Conservation (phyloP, 805 yeast genomes). For the Schwanniomyces occidentalis region DNA sequence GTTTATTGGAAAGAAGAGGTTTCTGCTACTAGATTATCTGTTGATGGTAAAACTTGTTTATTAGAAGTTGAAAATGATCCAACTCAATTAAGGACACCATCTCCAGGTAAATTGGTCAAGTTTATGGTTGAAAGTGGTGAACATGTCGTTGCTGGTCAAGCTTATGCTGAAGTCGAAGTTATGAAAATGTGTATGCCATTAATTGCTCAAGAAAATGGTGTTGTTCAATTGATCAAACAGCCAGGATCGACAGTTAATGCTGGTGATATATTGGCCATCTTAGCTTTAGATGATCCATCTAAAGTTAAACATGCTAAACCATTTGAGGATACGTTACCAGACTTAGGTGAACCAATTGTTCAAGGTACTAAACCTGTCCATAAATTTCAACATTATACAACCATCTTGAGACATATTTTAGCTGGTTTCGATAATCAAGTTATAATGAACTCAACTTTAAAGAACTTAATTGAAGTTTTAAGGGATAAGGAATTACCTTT, state of each 20-base stretch:
- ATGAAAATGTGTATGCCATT: constrained; percentile 99
- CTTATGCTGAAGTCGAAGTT: constrained; percentile 98
- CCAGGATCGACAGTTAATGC: constrained; percentile 97
- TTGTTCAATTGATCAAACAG: constrained; percentile 88
- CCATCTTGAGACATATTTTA: constrained; percentile 74
- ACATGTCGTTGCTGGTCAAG: constrained; percentile 85
- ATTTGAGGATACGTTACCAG: constrained; percentile 91
- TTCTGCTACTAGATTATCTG: constrained; percentile 90
- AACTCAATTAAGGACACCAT: constrained; percentile 96
- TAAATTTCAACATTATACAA: constrained; percentile 57
- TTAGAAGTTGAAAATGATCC: constrained; percentile 97
- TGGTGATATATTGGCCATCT: constrained; percentile 94
- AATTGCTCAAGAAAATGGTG: constrained; percentile 90
- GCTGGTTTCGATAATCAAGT: constrained; percentile 95
- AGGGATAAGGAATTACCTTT: constrained; percentile 83
- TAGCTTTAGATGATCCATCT: constrained; percentile 93
- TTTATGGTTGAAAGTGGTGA: constrained; percentile 95
- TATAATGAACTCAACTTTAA: constrained; percentile 81
- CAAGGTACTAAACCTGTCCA: constrained; percentile 85
- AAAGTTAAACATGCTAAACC: constrained; percentile 97
- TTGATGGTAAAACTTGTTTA: constrained; percentile 91
- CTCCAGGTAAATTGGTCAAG: constrained; percentile 96
- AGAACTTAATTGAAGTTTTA: constrained; percentile 68
- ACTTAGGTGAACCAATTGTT: constrained; percentile 77
- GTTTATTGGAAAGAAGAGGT: constrained; percentile 98